Percentiles rank a stretch among this genome's conserved stretches.
Evolutionary conservation across 305 asterid genomes (phyloP).

Genomic region (Ilex paraguariensis): DNA sequence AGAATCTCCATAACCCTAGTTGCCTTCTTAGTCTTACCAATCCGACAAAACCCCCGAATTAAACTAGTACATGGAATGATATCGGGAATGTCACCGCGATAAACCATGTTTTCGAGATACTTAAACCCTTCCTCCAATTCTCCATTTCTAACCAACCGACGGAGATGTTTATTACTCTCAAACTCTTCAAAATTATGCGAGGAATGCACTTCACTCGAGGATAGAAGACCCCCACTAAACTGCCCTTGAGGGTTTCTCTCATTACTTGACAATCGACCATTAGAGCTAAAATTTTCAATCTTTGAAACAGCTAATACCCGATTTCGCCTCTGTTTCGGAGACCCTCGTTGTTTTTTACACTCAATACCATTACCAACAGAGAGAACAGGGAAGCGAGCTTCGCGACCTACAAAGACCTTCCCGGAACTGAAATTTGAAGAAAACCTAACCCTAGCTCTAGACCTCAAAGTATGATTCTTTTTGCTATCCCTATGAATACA

Average conservation of each 20-base stretch:
- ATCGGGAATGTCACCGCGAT: conserved; percentile 73
- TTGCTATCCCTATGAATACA: conserved; percentile 16
- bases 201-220: conserved; percentile 17
- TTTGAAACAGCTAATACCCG: conserved; percentile 41
- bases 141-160: conserved; percentile 63
- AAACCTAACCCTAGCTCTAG: conserved; percentile 16
- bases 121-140: conserved; percentile 69
- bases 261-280: conserved; percentile 40
- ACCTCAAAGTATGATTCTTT: conserved; percentile 8
- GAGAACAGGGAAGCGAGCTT: conserved; percentile 4
- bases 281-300: conserved; percentile 31
- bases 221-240: neutral
- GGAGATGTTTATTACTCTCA: conserved; percentile 67
- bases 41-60: conserved; percentile 77
- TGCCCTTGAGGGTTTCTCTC: conserved; percentile 31
- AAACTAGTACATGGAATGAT: conserved; percentile 74
- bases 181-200: conserved; percentile 55
- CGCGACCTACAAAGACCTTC: conserved; percentile 14
- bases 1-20: conserved; percentile 70
- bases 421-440: conserved; percentile 20
- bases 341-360: conserved; percentile 21
- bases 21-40: conserved; percentile 63
- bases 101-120: conserved; percentile 72
- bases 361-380: conserved; percentile 10
- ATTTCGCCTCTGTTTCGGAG: conserved; percentile 20